Evolutionary conservation across 2,329 filamentous ascomycete genomes (phyloP).

Genomic region (Hymenotorrendiella dingleyae): DNA sequence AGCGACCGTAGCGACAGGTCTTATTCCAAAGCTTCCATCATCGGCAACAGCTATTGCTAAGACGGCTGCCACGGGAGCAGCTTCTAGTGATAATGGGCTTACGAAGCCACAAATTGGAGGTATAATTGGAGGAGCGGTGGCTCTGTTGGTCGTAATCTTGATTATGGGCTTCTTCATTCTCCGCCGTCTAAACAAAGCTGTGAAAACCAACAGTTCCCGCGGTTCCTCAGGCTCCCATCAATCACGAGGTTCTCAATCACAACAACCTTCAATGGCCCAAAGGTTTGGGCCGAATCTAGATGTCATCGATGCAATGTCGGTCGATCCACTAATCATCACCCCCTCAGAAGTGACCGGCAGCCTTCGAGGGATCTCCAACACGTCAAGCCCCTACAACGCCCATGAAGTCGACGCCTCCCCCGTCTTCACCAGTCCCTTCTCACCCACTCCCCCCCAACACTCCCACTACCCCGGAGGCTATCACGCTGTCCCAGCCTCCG

Average conservation of each 20-base stretch:
- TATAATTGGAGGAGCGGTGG: conserved; percentile 46
- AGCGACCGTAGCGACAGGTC: conserved; percentile 2
- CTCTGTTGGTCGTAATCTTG: conserved; percentile 43
- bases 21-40: conserved; percentile 19
- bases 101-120: conserved; percentile 41
- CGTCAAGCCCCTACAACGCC: conserved; percentile 9
- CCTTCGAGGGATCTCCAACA: conserved; percentile 11
- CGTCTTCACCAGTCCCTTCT: conserved; percentile 15
- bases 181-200: conserved; percentile 38
- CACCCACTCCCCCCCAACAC: conserved; percentile 14
- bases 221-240: conserved; percentile 14
- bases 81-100: conserved; percentile 27
- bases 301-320: conserved; percentile 23
- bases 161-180: conserved; percentile 44
- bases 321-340: conserved; percentile 28
- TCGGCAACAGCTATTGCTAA: conserved; percentile 19
- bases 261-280: not conserved
- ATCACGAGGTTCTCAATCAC: conserved; percentile 7
- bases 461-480: conserved; percentile 18
- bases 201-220: conserved; percentile 25
- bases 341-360: conserved; percentile 15
- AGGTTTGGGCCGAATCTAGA: conserved; percentile 9
- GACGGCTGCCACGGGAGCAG: conserved; percentile 27
- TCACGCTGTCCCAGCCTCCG: conserved; percentile 16
- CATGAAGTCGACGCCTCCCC: conserved; percentile 18